A percentile compares a stretch with the other conserved stretches of the same genome.
These are phyloP conservation scores for Termitomyces sp. DNA, from an alignment of 1,284 basidiomycete species.

Conservation along the genomic window DNA sequence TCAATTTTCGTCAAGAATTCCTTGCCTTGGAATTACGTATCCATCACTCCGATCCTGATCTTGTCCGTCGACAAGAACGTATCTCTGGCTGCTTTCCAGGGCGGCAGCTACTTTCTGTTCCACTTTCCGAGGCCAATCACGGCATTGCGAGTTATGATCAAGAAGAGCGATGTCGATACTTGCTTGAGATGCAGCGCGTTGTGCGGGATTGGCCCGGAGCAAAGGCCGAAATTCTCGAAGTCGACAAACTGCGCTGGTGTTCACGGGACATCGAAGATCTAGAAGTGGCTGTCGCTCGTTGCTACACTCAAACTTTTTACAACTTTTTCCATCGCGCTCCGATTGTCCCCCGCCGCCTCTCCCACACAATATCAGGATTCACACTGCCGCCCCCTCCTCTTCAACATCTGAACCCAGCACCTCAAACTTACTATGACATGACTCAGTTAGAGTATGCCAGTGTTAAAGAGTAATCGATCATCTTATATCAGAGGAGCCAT, in stretches of 20 bases:
- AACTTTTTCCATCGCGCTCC: neutral
- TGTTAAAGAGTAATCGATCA: too few species aligned
- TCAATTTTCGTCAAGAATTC: slow-evolving; percentile 9
- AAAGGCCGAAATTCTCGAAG: neutral
- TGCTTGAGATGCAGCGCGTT: neutral
- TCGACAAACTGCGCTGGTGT: neutral
- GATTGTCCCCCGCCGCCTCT: neutral
- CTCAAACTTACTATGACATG: too few species aligned
- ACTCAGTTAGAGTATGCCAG: too few species aligned
- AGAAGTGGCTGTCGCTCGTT: neutral
- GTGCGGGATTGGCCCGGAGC: neutral
- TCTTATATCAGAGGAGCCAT: too few species aligned
- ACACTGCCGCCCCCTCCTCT: too few species aligned
- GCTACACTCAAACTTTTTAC: slow-evolving; percentile 5
- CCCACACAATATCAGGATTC: too few species aligned
- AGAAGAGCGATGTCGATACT: neutral
- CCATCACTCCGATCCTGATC: neutral
- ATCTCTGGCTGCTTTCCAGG: neutral
- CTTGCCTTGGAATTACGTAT: neutral
- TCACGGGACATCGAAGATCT: neutral
- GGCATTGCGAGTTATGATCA: slow-evolving; percentile 1
- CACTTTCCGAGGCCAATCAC: neutral
- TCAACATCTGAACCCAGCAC: too few species aligned
- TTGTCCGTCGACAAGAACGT: neutral
- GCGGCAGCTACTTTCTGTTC: neutral